A percentile compares a stretch with the other conserved stretches of the same genome.
Evolutionary conservation across 257 asterid genomes (phyloP).

Genomic region (Salvia hispanica): DNA sequence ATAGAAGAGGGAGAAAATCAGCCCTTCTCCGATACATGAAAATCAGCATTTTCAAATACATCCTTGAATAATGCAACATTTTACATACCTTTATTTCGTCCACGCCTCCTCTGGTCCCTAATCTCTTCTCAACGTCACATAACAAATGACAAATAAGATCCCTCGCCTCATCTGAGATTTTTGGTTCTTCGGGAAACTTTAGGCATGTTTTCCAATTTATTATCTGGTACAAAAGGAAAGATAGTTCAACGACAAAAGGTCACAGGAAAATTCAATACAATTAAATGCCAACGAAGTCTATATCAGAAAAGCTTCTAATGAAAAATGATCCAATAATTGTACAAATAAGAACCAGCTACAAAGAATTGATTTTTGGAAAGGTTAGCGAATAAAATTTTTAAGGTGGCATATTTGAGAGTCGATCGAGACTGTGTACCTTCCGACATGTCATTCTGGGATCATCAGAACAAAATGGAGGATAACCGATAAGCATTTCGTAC

Average conservation of each 20-base stretch:
- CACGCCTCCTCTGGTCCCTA: slow-evolving; percentile 90
- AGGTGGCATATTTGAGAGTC: background rate
- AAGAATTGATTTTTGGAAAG: background rate
- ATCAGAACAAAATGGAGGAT: slow-evolving; percentile 97
- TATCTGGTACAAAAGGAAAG: slow-evolving; percentile 52
- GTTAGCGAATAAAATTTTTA: background rate
- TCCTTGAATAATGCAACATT: background rate
- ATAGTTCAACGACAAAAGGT: background rate
- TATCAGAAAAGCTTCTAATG: background rate
- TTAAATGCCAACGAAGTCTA: background rate
- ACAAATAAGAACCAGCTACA: background rate
- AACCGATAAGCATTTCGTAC: slow-evolving; percentile 92
- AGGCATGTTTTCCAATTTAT: slow-evolving; percentile 89
- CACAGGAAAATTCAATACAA: too few species aligned
- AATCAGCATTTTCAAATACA: background rate
- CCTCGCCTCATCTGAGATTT: slow-evolving; percentile 81
- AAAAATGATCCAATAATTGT: background rate
- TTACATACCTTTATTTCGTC: slow-evolving; percentile 87
- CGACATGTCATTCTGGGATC: slow-evolving; percentile 98
- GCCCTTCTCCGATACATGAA: background rate
- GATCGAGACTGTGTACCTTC: slow-evolving; percentile 54
- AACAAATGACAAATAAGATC: slow-evolving; percentile 82
- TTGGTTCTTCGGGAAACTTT: slow-evolving; percentile 93
- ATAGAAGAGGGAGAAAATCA: background rate
- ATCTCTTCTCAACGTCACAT: slow-evolving; percentile 88